Percentiles rank a stretch among this genome's conserved stretches.
phyloP scores from a whole-genome alignment of 164 flowering plant genomes.

The Nymphaea colorata region DNA sequence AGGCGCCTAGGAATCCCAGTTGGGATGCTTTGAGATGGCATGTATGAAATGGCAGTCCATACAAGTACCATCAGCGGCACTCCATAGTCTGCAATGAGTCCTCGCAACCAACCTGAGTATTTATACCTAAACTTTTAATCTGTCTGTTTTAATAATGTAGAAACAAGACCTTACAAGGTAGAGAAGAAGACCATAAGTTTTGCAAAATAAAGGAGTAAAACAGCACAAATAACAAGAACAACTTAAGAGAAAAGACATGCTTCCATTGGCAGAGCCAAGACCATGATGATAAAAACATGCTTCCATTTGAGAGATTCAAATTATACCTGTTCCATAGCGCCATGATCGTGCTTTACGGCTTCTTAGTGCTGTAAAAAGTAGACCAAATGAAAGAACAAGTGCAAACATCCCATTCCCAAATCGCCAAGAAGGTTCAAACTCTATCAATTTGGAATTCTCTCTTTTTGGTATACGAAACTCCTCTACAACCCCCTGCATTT shows the following conservation, averaged over 20 bases:
- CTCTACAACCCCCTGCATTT: conserved; percentile 67
- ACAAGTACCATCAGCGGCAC: conserved; percentile 94
- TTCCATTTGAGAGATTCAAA: neutral
- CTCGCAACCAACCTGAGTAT: conserved; percentile 61
- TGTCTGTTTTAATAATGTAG: neutral
- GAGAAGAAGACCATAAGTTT: neutral
- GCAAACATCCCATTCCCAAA: conserved; percentile 99
- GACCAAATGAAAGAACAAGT: conserved; percentile 84
- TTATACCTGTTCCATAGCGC: conserved; percentile 89
- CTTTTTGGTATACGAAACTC: conserved; percentile 75
- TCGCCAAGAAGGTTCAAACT: conserved; percentile 66
- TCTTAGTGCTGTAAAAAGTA: conserved; percentile 70
- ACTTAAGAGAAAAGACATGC: neutral
- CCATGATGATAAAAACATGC: neutral
- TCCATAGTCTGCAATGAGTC: conserved; percentile 91
- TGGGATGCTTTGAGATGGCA: conserved; percentile 67
- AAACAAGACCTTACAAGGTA: neutral
- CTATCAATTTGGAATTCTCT: conserved; percentile 50
- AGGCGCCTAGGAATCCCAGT: conserved; percentile 87
- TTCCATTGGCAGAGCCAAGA: neutral
- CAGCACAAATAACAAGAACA: neutral
- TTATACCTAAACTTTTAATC: neutral
- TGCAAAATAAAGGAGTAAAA: neutral
- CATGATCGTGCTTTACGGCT: conserved; percentile 96
- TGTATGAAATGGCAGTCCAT: conserved; percentile 84